Conservation (phyloP, 139 green algal genomes). For the Volvox africanus region DNA sequence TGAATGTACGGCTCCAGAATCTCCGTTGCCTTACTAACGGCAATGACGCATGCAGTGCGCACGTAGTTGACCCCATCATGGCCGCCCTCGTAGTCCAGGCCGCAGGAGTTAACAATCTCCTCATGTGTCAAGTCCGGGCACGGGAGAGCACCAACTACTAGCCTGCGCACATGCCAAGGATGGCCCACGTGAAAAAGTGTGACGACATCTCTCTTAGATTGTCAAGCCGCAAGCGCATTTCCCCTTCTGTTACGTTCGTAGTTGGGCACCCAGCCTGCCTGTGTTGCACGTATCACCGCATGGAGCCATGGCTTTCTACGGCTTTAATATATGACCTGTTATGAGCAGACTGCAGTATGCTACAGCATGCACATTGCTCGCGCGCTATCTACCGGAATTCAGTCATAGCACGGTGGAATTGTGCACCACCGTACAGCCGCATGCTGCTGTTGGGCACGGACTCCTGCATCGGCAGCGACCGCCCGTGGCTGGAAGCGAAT, state of each 20-base stretch:
- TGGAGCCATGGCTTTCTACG: no score
- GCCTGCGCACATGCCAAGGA: neutral
- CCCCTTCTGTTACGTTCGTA: no score
- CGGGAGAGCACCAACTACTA: constrained; percentile 38
- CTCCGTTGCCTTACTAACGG: constrained; percentile 85
- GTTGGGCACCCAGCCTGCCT: no score
- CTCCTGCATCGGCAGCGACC: constrained; percentile 63
- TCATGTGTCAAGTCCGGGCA: constrained; percentile 74
- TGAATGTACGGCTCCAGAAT: constrained; percentile 94
- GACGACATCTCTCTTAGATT: no score
- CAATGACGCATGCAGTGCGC: constrained; percentile 95
- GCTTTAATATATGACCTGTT: no score
- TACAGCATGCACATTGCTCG: neutral
- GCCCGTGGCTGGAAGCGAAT: constrained; percentile 81
- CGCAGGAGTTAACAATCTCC: constrained; percentile 97
- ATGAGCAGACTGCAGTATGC: no score
- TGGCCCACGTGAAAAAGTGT: no score
- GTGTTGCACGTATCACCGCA: no score
- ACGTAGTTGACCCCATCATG: constrained; percentile 97
- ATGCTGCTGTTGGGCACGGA: constrained; percentile 91
- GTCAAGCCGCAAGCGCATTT: no score
- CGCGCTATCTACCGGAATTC: constrained; percentile 81
- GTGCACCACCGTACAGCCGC: constrained; percentile 95
- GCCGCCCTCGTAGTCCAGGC: constrained; percentile 88
- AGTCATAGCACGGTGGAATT: constrained; percentile 95